Base-by-base conservation (phyloP, 192 early-diverging fungal species). In the Chytriomyces confervae region DNA sequence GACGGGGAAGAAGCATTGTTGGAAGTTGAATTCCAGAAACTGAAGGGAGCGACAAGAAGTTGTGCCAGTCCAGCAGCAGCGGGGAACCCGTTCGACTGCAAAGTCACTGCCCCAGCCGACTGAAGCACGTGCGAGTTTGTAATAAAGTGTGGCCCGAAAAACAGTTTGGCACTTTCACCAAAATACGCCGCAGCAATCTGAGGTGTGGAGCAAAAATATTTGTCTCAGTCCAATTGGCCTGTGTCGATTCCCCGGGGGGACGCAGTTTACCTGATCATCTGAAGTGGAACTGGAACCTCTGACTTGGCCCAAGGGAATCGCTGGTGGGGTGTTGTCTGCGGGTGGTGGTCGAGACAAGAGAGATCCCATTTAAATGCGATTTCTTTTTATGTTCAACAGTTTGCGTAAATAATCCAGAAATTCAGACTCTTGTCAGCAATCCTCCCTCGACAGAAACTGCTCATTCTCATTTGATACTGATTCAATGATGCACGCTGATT, bases 131-230 rank as follows among this genome's bases (percentile, higher is more conserved):
- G 3, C 18, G 75, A 7, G 53, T 66, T 76, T 45, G 63, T 65
- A 23, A 76, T 65, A 50, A 76, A 66, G 50, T 66, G 75, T 9
- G 75, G 75, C 6, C 75, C 75, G 43, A 76, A 76, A 43, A 65
- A 76, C 45, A 76, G 61, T 9, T 62, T 57, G 0, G 48, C n/a
- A 10, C 63, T 16, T 66, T 65, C 75, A 36, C 75, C 75, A 76
- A 76, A 76, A 64, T 76, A 66, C 47, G 75, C 62, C 7, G 75
- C 75, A 16, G 64, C 64, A 6, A 66, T n/a, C 69, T 70, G 50
- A 11, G 3, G 53, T 57, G 29, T 36, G 29, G 29, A 36, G 29
- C 29, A 36, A 36, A 36, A 36, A 36, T 36, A 36, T 36, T 36
- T 36, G 29, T 36, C 29, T 36, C 29, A n/a, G n/a, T n/a, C n/a